Conservation (phyloP, 2,329 filamentous ascomycete species). For the Stagonosporopsis cucurbitacearum region DNA sequence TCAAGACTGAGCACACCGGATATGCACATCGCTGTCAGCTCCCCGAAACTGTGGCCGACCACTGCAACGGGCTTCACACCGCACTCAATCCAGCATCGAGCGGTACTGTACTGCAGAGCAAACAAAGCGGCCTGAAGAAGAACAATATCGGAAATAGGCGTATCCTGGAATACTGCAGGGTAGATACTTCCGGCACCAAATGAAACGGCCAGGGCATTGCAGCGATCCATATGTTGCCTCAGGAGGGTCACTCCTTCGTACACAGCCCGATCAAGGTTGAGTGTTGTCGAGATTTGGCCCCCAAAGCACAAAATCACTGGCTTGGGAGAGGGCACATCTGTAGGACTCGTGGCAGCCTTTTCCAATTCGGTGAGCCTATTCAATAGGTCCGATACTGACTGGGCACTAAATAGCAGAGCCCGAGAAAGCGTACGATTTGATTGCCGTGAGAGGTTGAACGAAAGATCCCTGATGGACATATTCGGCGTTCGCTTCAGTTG, state of each 20-base stretch:
- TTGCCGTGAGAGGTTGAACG: too few relatives aligned
- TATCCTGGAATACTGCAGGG: constrained; percentile 22
- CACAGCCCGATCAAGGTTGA: constrained; percentile 5
- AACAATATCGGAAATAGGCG: constrained; percentile 21
- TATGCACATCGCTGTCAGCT: constrained; percentile 49
- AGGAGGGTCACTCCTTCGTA: constrained; percentile 18
- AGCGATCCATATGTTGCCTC: constrained; percentile 20
- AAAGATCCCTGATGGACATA: too few relatives aligned
- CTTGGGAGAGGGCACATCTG: background rate
- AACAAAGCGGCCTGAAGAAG: constrained; percentile 40
- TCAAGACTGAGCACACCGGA: constrained; percentile 41
- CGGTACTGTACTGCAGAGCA: constrained; percentile 41
- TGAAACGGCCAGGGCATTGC: constrained; percentile 4
- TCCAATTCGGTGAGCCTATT: background rate
- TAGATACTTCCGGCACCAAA: constrained; percentile 20
- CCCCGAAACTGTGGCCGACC: constrained; percentile 40
- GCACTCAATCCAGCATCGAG: constrained; percentile 35
- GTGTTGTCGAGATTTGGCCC: constrained; percentile 22
- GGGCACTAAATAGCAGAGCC: too few relatives aligned
- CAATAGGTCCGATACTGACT: too few relatives aligned
- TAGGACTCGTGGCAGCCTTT: background rate
- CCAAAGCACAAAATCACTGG: constrained; percentile 29
- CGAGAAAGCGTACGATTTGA: too few relatives aligned
- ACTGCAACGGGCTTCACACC: constrained; percentile 20
- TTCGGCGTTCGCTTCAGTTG: too few relatives aligned